Evolutionary conservation across 2,329 filamentous ascomycete genomes (phyloP).

Genomic region (Colletotrichum incanum): DNA sequence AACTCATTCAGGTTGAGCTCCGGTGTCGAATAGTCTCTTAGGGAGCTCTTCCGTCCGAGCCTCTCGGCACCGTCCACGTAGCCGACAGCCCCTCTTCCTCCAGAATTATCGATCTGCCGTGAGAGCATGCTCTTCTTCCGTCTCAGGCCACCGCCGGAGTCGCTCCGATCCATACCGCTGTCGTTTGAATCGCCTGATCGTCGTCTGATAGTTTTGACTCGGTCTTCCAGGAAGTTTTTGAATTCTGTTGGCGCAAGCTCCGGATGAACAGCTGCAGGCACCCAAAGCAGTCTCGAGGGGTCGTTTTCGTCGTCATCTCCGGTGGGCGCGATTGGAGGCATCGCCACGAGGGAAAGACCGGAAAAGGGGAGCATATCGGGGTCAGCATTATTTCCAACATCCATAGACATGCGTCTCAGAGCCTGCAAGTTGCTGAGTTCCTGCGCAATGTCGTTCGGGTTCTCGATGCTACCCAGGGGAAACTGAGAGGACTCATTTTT

Average conservation of each 20-base stretch:
- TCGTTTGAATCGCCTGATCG: slow-evolving; percentile 82
- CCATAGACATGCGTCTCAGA: slow-evolving; percentile 94
- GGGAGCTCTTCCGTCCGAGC: slow-evolving; percentile 81
- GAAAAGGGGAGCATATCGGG: slow-evolving; percentile 84
- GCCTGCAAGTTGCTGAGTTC: slow-evolving; percentile 94
- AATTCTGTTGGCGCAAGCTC: slow-evolving; percentile 97
- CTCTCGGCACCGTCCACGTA: slow-evolving; percentile 90
- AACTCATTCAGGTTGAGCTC: slow-evolving; percentile 85
- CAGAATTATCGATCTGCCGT: slow-evolving; percentile 85
- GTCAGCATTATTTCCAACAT: slow-evolving; percentile 81
- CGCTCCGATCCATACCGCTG: slow-evolving; percentile 64
- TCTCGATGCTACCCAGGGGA: slow-evolving; percentile 90
- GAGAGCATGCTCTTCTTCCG: slow-evolving; percentile 98
- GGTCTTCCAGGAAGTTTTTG: slow-evolving; percentile 95
- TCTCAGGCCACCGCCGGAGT: slow-evolving; percentile 73
- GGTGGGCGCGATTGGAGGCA: slow-evolving; percentile 80
- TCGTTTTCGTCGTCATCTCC: slow-evolving; percentile 88
- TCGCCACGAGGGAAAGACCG: slow-evolving; percentile 74
- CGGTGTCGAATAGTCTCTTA: slow-evolving; percentile 65
- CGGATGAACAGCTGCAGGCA: slow-evolving; percentile 93
- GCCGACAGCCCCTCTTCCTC: slow-evolving; percentile 69
- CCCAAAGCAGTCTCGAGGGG: slow-evolving; percentile 92
- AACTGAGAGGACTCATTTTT: slow-evolving; percentile 81
- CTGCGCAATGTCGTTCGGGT: slow-evolving; percentile 90
- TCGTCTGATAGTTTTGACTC: slow-evolving; percentile 90